Base-by-base conservation (phyloP, 139 green algal species). In the Volvox reticuliferus region DNA sequence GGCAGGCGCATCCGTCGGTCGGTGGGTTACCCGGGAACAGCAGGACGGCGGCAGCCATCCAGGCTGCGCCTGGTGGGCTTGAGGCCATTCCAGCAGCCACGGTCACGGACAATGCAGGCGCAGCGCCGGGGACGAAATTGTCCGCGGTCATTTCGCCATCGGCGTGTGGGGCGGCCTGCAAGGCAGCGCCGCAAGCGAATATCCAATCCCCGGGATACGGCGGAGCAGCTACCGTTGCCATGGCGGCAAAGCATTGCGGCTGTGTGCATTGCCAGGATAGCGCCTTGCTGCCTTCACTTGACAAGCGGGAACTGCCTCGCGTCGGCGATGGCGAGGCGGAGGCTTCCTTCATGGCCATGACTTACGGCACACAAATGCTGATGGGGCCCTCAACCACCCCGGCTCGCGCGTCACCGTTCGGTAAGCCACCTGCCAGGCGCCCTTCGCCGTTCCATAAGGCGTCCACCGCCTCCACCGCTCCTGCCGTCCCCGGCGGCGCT, bases 401-500 rank as follows among this genome's bases (percentile, higher is more conserved):
- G 19, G 69, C 79, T 1, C 79, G 79, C 50, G 79, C 79, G 22
- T 86, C 79, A 17, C 79, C 79, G 32, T 86, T 86, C 50, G 24
- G 44, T 30, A 84, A 65, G 78, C 78, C 78, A 22, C 20, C 78
- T 20, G 36, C 37, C 28, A 32, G 32, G 36, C 78, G 78, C 6
- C 16, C 12, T 14, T 84, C 78, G 1, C 78, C 78, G 1, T 84
- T 84, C 37, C 35, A 67, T 24, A 18, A 32, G 13, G 12, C 78
- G 2, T 37, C 78, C 13, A 35, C 32, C 24, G 75, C 30, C 30
- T 1, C 32, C 75, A 35, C 75, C n/a, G 75, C 75, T 19, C 28
- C 73, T 32, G 28, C 1, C 24, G 73, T 32, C 26, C 16, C 73
- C 19, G 20, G 2, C 26, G 16, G 16, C 28, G 26, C 73, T 79